Evolutionary conservation across 2,329 filamentous ascomycete genomes (phyloP).

Genomic region (Lachnellula occidentalis): DNA sequence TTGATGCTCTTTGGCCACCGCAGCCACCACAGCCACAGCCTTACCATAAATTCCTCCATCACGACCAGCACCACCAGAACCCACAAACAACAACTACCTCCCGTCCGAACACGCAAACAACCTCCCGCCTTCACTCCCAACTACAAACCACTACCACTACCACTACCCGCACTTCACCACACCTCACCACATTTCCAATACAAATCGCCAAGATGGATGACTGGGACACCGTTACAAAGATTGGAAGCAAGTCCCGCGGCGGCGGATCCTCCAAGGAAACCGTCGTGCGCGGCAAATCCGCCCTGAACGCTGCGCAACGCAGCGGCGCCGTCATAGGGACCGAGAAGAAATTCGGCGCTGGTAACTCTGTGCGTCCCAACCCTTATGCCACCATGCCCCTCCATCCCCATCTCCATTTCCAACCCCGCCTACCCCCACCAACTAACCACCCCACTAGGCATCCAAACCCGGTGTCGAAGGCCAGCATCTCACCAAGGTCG

Average conservation of each 20-base stretch:
- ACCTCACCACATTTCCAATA: neutral
- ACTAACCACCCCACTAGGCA: constrained; percentile 32
- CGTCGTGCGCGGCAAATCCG: constrained; percentile 75
- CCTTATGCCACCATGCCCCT: neutral
- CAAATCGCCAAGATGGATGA: constrained; percentile 52
- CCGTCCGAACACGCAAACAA: constrained; percentile 3
- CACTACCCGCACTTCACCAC: constrained; percentile 2
- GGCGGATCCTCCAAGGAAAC: constrained; percentile 73
- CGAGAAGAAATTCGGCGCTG: constrained; percentile 83
- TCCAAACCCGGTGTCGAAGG: constrained; percentile 63
- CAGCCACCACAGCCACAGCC: constrained; percentile 10
- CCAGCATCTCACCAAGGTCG: constrained; percentile 95
- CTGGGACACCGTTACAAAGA: constrained; percentile 88
- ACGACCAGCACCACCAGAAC: constrained; percentile 12
- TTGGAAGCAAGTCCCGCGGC: constrained; percentile 76
- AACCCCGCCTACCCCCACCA: neutral
- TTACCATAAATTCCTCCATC: constrained; percentile 7
- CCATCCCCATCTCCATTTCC: neutral
- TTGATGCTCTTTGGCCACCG: no score
- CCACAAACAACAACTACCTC: neutral
- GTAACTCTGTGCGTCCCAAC: constrained; percentile 66
- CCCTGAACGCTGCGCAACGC: constrained; percentile 86
- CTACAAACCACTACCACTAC: constrained; percentile 3
- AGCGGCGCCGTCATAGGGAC: constrained; percentile 70
- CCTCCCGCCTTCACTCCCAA: constrained; percentile 7